phyloP scores from a whole-genome alignment of 331 rosid genomes.

The Quercus lobata region DNA sequence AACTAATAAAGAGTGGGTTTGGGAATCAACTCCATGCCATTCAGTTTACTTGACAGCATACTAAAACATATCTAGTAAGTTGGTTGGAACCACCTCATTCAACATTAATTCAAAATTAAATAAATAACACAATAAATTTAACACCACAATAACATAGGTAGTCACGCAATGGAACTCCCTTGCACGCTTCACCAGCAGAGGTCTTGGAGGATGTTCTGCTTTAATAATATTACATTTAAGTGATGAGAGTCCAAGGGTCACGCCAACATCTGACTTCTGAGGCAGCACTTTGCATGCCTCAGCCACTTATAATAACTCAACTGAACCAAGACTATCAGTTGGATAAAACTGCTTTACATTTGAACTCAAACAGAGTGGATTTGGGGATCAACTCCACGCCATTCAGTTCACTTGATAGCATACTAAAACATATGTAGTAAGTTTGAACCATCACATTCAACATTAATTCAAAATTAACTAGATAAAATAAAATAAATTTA shows the following conservation, averaged over 20 bases:
- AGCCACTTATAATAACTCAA: conserved; percentile 2
- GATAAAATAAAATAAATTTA: background rate
- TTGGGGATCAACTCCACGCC: background rate
- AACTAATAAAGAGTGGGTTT: background rate
- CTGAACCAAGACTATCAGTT: background rate
- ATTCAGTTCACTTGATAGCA: background rate
- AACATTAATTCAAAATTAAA: background rate
- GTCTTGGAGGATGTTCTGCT: conserved; percentile 72
- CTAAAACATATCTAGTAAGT: background rate
- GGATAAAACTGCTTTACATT: background rate
- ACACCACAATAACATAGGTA: background rate
- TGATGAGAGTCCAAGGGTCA: conserved; percentile 9
- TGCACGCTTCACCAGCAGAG: conserved; percentile 70
- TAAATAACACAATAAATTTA: background rate
- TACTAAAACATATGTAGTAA: background rate
- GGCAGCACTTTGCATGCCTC: conserved; percentile 3
- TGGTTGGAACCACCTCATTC: background rate
- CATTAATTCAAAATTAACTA: background rate
- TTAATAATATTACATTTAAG: conserved; percentile 13
- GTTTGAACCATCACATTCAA: background rate
- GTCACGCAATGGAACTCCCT: conserved; percentile 52
- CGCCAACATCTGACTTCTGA: background rate
- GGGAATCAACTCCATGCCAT: background rate
- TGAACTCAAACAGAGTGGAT: background rate
- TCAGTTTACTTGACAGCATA: background rate